These are phyloP conservation scores for Colletotrichum scovillei DNA, from an alignment of 2,329 filamentous ascomycete genomes.

Conservation along the genomic window DNA sequence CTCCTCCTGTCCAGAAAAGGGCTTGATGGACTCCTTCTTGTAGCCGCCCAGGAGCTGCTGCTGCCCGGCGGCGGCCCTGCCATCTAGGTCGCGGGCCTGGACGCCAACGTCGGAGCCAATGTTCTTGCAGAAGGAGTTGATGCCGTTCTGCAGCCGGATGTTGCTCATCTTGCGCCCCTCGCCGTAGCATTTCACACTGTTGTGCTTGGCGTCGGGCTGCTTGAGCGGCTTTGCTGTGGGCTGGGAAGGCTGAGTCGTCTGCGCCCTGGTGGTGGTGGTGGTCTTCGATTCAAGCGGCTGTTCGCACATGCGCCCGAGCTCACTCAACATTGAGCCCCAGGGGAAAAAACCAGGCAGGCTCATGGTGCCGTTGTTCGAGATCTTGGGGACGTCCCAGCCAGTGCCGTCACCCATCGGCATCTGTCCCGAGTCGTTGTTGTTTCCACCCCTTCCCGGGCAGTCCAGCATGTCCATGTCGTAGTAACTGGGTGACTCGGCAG, in stretches of 20 bases:
- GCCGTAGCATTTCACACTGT: neutral
- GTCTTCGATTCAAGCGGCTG: neutral
- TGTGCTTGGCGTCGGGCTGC: neutral
- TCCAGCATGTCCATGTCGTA: conserved; percentile 22
- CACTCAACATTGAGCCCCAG: too few species aligned
- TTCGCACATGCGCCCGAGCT: neutral
- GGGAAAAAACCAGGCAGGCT: neutral
- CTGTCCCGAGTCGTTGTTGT: neutral
- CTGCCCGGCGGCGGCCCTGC: neutral
- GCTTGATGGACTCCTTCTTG: conserved; percentile 28
- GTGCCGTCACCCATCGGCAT: neutral
- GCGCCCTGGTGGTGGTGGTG: neutral
- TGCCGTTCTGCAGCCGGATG: conserved; percentile 21
- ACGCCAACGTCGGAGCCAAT: conserved; percentile 9
- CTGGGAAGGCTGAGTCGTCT: neutral
- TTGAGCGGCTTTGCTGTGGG: neutral
- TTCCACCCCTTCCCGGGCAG: neutral
- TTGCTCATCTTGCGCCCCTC: conserved; percentile 4
- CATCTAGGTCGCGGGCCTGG: conserved; percentile 2
- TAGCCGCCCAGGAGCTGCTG: conserved; percentile 22
- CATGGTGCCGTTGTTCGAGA: neutral
- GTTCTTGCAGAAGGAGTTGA: conserved; percentile 30
- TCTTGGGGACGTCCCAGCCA: neutral
- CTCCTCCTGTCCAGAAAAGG: conserved; percentile 11
- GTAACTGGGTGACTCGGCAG: neutral